Conservation (phyloP, 148 eudicot species). For the Cornus controversa region DNA sequence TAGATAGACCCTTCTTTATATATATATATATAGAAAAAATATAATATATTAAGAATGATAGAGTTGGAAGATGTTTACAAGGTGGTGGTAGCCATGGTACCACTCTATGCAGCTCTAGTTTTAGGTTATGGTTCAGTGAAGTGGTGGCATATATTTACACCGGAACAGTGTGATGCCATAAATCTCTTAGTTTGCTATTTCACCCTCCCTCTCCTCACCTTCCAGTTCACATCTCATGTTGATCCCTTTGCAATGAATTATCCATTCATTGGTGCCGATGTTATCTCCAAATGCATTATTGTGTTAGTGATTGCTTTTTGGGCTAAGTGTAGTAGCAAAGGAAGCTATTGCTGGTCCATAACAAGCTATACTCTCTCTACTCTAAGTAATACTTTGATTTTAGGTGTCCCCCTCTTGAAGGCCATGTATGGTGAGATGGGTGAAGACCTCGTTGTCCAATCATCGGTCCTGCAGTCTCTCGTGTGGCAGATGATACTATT, state of each 20-base stretch:
- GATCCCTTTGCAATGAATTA: conserved; percentile 72
- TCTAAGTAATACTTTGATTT: conserved; percentile 59
- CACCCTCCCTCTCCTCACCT: conserved; percentile 69
- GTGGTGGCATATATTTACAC: conserved; percentile 65
- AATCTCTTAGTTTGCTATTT: conserved; percentile 67
- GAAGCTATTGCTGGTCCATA: conserved; percentile 67
- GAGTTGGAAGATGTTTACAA: conserved; percentile 71
- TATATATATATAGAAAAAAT: background rate
- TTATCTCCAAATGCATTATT: conserved; percentile 59
- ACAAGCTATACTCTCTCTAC: conserved; percentile 67
- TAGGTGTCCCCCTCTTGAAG: conserved; percentile 64
- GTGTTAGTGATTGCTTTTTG: conserved; percentile 49
- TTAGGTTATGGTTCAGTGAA: conserved; percentile 73
- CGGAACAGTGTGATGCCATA: conserved; percentile 67
- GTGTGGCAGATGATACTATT: conserved; percentile 56
- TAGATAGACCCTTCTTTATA: background rate
- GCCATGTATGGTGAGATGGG: conserved; percentile 68
- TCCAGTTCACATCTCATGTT: conserved; percentile 71
- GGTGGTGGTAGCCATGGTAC: conserved; percentile 70
- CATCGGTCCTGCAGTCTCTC: conserved; percentile 65
- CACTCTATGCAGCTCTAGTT: conserved; percentile 67
- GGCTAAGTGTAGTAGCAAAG: conserved; percentile 63
- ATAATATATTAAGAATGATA: conserved; percentile 49
- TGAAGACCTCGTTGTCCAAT: conserved; percentile 67
- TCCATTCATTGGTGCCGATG: conserved; percentile 59